Conservation (phyloP, 2,329 filamentous ascomycete genomes). For the Microcyclosporella mali region DNA sequence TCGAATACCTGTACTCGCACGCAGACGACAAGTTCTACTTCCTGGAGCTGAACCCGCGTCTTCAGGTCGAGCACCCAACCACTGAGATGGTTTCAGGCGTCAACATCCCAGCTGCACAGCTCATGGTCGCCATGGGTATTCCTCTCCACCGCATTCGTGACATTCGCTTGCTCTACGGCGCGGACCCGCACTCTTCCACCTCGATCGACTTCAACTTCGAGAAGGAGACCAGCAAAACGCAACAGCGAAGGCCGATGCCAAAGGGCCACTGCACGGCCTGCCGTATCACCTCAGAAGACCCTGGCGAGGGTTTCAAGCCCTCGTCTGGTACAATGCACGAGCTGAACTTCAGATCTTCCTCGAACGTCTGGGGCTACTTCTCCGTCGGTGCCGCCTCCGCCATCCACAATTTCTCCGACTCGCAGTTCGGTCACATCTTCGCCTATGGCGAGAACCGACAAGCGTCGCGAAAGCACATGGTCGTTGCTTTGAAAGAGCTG, state of each 20-base stretch:
- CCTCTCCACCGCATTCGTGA: slow-evolving; percentile 92
- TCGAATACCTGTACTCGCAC: slow-evolving; percentile 98
- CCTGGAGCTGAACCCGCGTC: slow-evolving; percentile 94
- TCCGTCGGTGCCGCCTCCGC: slow-evolving; percentile 93
- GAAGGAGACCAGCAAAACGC: slow-evolving; percentile 71
- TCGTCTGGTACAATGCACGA: slow-evolving; percentile 99
- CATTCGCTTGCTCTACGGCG: slow-evolving; percentile 91
- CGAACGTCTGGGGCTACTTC: slow-evolving; percentile 99
- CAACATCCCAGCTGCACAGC: slow-evolving; percentile 91
- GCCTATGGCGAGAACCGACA: slow-evolving; percentile 97
- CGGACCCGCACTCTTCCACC: slow-evolving; percentile 77
- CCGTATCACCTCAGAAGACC: slow-evolving; percentile 98
- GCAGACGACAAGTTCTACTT: slow-evolving; percentile 99
- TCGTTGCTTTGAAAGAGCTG: slow-evolving; percentile 94
- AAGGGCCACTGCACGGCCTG: slow-evolving; percentile 98
- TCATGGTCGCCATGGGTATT: slow-evolving; percentile 98
- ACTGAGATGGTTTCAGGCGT: slow-evolving; percentile 99
- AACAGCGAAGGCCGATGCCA: slow-evolving; percentile 81
- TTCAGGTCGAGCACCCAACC: slow-evolving; percentile 98
- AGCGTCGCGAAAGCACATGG: slow-evolving; percentile 97
- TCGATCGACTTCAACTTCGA: slow-evolving; percentile 97
- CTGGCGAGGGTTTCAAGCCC: slow-evolving; percentile 98
- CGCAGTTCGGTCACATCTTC: slow-evolving; percentile 98
- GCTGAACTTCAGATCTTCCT: slow-evolving; percentile 96
- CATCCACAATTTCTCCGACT: slow-evolving; percentile 99